Base-by-base conservation (phyloP, 1,139 yeast genomes). In the Kodamaea fungicola region DNA sequence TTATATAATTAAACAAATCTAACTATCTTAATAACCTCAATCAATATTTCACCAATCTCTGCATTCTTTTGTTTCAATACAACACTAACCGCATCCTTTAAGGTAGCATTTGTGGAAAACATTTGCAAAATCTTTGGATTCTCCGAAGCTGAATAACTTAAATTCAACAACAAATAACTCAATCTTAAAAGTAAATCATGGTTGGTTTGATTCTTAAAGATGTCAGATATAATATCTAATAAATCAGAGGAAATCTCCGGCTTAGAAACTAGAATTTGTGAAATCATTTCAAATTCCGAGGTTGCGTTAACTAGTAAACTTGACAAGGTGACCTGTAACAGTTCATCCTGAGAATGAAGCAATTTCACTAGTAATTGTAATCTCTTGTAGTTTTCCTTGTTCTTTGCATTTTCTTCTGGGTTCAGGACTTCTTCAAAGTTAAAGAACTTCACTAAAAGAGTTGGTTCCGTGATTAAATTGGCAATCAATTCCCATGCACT, bases 221-320 rank as follows among this genome's bases (percentile, higher is more conserved):
- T 52, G 3, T 55, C 51, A 2, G 39, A 34, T 0, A 61, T 39
- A 2, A 50, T 53, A 1, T 37, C 38, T 0, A 61, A 28, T 12
- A 76, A 42, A 13, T 62, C 56, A 0, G 41, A 36, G 22, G 58
- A 41, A 4, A 71, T 50, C 1, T 46, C 38, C 1, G 46, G 49
- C 6, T 64, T 54, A 2, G 47, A 44, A 1, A 61, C 42, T 3
- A 77, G 42, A 2, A 65, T 50, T 31, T 55, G 51, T 1, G 67
- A 52, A n/a, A 77, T 67, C 55, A 76, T 54, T 8, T 67, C 74
- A 49, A 53, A 74, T 31, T 69, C 77, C 19, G 73, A 60, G 1
- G 72, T 64, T 3, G 77, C 74, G 46, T 75, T 76, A 3, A 76
- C 79, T 35, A 76, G 54, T 8, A 76, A 49, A 2, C 77, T 76